Base-by-base conservation (phyloP, 495 filamentous ascomycete species). In the Lepidopterella palustris region DNA sequence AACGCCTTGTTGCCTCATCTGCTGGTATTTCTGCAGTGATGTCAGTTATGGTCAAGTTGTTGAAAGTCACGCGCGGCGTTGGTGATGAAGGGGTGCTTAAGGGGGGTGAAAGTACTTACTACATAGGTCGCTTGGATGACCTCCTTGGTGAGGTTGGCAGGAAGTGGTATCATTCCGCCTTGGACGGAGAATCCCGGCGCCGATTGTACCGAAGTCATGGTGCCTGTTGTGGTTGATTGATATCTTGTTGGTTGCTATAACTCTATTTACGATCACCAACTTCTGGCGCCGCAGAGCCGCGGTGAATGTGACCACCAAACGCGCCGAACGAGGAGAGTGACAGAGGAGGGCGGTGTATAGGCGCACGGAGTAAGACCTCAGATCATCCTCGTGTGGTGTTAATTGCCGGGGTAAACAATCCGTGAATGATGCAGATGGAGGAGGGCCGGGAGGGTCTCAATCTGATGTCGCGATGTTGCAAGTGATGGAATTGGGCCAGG, bases 1-100 rank as follows among this genome's bases (percentile, higher is more conserved):
- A 18, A 92, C 84, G 32, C 88, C 88, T 59, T 84, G 77, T 26
- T 83, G 76, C 77, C 88, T 87, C 84, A 96, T 85, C 71, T 88
- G 84, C 62, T 87, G 83, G 68, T 82, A 92, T 74, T 87, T 90
- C 90, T 95, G 68, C 32, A 42, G 8, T 28, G n/a, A 15, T 23
- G 57, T 58, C 31, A 66, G 50, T 45, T 15, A 28, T 57, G 11
- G 9, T 42, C 25, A 21, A 8, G 24, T 10, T 4, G 35, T 13
- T 2, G 18, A 42, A 3, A 42, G 13, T 58, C 52, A 59, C 51
- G 42, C 42, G 47, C 25, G 31, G 28, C 4, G 52, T 8, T 15
- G 27, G 45, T 4, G 20, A 47, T 35, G 48, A 27, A 31, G 35
- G 13, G 15, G 50, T 10, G 49, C 21, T 27, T 31, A 25, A 3